These are phyloP conservation scores for Elaeagnus macrophylla DNA, from an alignment of 306 rosid genomes.

Conservation along the genomic window DNA sequence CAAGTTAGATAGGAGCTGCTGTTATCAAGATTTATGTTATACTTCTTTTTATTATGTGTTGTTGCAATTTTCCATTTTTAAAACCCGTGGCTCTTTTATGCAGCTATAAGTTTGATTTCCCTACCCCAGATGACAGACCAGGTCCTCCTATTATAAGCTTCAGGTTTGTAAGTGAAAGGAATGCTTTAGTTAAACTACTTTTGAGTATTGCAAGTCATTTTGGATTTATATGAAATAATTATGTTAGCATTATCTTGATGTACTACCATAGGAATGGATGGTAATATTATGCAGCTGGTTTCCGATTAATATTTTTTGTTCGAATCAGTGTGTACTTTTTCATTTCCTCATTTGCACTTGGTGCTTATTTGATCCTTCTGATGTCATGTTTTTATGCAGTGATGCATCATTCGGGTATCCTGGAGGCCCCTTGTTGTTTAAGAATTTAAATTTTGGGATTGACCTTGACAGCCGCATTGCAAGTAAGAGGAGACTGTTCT, in stretches of 20 bases:
- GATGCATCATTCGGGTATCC: constrained; percentile 99
- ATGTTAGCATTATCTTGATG: too few species aligned
- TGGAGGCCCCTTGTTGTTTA: constrained; percentile 83
- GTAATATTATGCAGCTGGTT: too few species aligned
- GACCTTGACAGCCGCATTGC: constrained; percentile 98
- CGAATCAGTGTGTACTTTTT: too few species aligned
- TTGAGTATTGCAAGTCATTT: too few species aligned
- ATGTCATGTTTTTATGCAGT: constrained; percentile 37
- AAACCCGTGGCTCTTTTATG: constrained; percentile 21
- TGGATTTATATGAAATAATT: too few species aligned
- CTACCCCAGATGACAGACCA: constrained; percentile 99
- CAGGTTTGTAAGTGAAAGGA: constrained; percentile 43
- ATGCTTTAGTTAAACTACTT: background rate
- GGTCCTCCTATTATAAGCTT: constrained; percentile 98
- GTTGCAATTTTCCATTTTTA: constrained; percentile 12
- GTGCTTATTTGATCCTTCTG: constrained; percentile 6
- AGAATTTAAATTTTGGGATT: constrained; percentile 92
- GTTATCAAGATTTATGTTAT: constrained; percentile 3
- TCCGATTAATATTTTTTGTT: too few species aligned
- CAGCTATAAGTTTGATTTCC: constrained; percentile 99
- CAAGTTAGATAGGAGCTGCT: constrained; percentile 9
- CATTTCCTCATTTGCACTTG: background rate
- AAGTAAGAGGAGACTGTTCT: constrained; percentile 61
- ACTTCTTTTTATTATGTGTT: constrained; percentile 7
- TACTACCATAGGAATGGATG: too few species aligned